These are phyloP conservation scores for Nicotiana tabacum DNA, from an alignment of 257 asterid species.

Conservation along the genomic window DNA sequence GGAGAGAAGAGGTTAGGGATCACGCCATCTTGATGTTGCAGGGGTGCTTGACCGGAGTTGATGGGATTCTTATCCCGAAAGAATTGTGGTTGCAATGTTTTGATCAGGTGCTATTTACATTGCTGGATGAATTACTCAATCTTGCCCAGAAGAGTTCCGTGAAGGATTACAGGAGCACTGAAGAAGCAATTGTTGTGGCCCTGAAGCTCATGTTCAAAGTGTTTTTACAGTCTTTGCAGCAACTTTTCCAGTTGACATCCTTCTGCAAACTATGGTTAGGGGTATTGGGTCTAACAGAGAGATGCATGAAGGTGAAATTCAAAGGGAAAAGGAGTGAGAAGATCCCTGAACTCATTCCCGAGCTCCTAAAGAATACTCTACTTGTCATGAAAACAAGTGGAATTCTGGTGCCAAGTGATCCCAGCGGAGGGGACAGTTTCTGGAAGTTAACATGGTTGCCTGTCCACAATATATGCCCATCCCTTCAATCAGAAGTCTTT, in stretches of 20 bases:
- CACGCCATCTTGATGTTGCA: slow-evolving; percentile 65
- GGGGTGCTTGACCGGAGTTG: slow-evolving; percentile 64
- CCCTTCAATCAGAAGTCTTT: slow-evolving; percentile 64
- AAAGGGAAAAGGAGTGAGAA: slow-evolving; percentile 74
- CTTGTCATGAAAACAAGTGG: slow-evolving; percentile 70
- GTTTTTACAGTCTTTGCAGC: slow-evolving; percentile 54
- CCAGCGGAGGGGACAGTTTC: slow-evolving; percentile 54
- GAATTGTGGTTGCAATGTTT: slow-evolving; percentile 77
- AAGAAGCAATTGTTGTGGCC: slow-evolving; percentile 57
- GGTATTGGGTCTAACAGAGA: slow-evolving; percentile 56
- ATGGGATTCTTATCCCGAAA: slow-evolving; percentile 45
- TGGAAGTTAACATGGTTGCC: slow-evolving; percentile 87
- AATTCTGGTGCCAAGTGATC: slow-evolving; percentile 55
- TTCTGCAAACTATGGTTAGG: slow-evolving; percentile 71
- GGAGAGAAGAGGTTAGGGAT: slow-evolving; percentile 80
- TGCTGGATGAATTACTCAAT: slow-evolving; percentile 64
- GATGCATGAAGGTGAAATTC: slow-evolving; percentile 50
- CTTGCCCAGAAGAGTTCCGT: slow-evolving; percentile 47
- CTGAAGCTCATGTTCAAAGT: slow-evolving; percentile 61
- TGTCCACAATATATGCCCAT: slow-evolving; percentile 56
- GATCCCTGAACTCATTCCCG: slow-evolving; percentile 74
- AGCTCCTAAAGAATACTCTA: slow-evolving; percentile 76
- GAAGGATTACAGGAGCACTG: slow-evolving; percentile 69
- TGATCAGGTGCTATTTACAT: slow-evolving; percentile 63
- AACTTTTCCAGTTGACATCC: slow-evolving; percentile 41